These are phyloP conservation scores for Fusarium robinianum DNA, from an alignment of 2,329 filamentous ascomycete species.

Conservation along the genomic window DNA sequence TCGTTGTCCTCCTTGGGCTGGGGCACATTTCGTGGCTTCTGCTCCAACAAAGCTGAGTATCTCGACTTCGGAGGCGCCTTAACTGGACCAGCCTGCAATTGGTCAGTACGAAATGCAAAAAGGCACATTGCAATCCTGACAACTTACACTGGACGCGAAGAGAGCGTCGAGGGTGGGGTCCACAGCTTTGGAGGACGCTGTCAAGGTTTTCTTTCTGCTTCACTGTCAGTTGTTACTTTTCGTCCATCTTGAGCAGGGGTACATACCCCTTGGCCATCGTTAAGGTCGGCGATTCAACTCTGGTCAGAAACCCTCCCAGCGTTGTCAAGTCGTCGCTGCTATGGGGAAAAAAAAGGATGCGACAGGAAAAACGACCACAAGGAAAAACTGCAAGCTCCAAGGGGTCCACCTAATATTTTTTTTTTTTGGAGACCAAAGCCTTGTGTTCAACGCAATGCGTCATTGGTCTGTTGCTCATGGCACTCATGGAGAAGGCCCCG, in stretches of 20 bases:
- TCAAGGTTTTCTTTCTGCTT: constrained; percentile 46
- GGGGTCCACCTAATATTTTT: constrained; percentile 25
- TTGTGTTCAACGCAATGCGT: constrained; percentile 38
- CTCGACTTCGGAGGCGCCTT: constrained; percentile 50
- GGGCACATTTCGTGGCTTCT: constrained; percentile 40
- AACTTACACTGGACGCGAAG: constrained; percentile 74
- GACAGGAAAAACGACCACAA: constrained; percentile 31
- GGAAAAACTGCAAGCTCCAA: constrained; percentile 34
- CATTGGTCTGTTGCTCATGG: constrained; percentile 38
- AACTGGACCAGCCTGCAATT: constrained; percentile 55
- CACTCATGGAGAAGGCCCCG: constrained; percentile 17
- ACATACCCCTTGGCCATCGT: constrained; percentile 36
- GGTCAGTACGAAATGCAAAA: constrained; percentile 22
- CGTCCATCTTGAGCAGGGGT: too few species aligned
- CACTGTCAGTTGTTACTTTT: constrained; percentile 26
- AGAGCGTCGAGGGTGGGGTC: constrained; percentile 72
- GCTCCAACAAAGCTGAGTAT: constrained; percentile 47
- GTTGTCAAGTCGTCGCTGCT: too few species aligned
- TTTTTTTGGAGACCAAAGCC: constrained; percentile 20
- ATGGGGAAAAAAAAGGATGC: constrained; percentile 19
- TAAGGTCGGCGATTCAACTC: constrained; percentile 2
- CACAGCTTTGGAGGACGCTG: constrained; percentile 58
- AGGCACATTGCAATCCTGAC: too few species aligned
- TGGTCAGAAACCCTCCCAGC: constrained; percentile 8
- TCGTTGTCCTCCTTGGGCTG: constrained; percentile 37